A percentile compares a stretch with the other conserved stretches of the same genome.
These are phyloP conservation scores for Liquidambar formosana DNA, from an alignment of 164 flowering plant species.

Conservation along the genomic window DNA sequence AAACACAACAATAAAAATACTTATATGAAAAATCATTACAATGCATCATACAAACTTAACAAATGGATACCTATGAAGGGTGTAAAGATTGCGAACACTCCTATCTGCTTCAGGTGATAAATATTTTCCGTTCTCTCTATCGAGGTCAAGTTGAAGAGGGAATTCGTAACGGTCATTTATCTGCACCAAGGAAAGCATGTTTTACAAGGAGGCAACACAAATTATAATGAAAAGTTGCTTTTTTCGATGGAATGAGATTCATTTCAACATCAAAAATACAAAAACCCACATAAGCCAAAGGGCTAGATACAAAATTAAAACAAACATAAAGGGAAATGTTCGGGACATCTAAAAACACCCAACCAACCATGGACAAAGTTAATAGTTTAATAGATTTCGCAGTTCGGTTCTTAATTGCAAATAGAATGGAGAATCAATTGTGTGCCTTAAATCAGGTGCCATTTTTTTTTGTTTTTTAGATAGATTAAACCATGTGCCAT, in stretches of 20 bases:
- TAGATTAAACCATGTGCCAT: no score
- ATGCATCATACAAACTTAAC: neutral
- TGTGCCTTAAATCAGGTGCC: no score
- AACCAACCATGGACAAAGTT: no score
- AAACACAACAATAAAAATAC: no score
- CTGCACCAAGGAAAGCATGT: constrained; percentile 5
- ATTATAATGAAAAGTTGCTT: neutral
- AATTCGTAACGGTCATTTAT: constrained; percentile 44
- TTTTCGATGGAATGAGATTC: neutral
- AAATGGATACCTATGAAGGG: constrained; percentile 32
- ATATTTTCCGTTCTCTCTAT: constrained; percentile 36
- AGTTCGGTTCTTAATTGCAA: no score
- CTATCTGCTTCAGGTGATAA: constrained; percentile 41
- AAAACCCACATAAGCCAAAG: neutral
- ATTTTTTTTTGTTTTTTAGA: no score
- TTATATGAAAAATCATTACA: neutral
- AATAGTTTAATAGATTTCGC: no score
- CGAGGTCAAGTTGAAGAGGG: constrained; percentile 38
- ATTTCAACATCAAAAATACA: neutral
- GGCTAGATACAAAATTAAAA: neutral
- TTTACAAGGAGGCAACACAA: neutral
- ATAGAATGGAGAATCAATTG: no score
- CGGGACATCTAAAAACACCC: no score
- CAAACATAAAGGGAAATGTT: no score
- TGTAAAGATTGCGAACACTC: constrained; percentile 39